Conservation (phyloP, 139 green algal genomes). For the Zygnema cylindricum region DNA sequence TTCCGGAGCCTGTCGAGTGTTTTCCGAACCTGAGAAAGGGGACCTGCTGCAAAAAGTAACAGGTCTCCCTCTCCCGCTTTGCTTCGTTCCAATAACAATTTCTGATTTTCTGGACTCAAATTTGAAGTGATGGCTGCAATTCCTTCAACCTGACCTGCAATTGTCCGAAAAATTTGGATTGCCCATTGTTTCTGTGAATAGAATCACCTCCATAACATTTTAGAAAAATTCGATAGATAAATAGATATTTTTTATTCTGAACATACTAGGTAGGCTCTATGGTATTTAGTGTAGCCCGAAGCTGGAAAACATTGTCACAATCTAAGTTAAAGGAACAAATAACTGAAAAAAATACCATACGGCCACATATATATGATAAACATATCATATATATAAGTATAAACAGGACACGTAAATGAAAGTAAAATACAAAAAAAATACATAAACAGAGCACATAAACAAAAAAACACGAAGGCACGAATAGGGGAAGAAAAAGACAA, state of each 20-base stretch:
- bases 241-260: too few relatives aligned
- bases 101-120: neutral
- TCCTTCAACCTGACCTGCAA: conserved; percentile 21
- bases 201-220: too few relatives aligned
- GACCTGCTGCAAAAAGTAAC: conserved; percentile 86
- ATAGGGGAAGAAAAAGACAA: neutral
- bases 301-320: too few relatives aligned
- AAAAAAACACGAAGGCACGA: neutral
- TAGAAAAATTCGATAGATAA: too few relatives aligned
- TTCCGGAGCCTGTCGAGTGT: conserved; percentile 86
- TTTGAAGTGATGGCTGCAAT: conserved; percentile 35
- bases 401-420: too few relatives aligned
- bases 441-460: too few relatives aligned
- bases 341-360: neutral
- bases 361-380: neutral
- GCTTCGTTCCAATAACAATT: conserved; percentile 35
- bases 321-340: too few relatives aligned
- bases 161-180: neutral
- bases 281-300: too few relatives aligned
- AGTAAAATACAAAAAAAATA: neutral
- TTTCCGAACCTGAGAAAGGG: conserved; percentile 70
- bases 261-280: too few relatives aligned
- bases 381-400: too few relatives aligned
- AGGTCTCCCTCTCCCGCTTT: conserved; percentile 77
- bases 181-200: too few relatives aligned